These are phyloP conservation scores for Cystobasidiaceae sp. DNA, from an alignment of 1,284 basidiomycete species.

Conservation along the genomic window DNA sequence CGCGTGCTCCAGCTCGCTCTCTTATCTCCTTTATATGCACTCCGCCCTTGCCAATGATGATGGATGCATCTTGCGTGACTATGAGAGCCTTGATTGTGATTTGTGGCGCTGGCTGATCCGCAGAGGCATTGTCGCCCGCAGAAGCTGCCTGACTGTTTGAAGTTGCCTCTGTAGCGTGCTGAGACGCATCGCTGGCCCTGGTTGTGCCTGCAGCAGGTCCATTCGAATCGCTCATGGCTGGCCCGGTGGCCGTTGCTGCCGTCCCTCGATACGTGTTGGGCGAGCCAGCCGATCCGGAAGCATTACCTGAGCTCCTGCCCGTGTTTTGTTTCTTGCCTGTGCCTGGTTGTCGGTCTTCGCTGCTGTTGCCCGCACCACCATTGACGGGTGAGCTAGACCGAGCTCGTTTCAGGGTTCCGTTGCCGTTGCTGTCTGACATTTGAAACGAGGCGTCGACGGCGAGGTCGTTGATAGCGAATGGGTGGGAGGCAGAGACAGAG, in stretches of 20 bases:
- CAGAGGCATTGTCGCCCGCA: conserved; percentile 1
- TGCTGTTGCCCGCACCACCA: not conserved
- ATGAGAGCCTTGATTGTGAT: conserved; percentile 57
- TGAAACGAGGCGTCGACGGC: not conserved
- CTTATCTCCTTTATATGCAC: conserved; percentile 98
- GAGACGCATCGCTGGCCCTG: not conserved
- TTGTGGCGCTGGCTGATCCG: conserved; percentile 12
- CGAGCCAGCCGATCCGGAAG: conserved; percentile 1
- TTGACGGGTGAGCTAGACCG: conserved; percentile 16
- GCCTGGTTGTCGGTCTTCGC: conserved; percentile 4
- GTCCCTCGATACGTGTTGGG: not conserved
- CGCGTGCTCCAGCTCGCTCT: conserved; percentile 91
- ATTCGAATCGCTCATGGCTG: conserved; percentile 1
- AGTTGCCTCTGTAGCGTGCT: not conserved
- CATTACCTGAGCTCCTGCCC: not conserved
- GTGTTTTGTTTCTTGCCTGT: conserved; percentile 28
- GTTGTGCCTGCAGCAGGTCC: not conserved
- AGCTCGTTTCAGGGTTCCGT: conserved; percentile 21
- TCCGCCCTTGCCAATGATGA: conserved; percentile 96
- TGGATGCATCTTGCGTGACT: conserved; percentile 96
- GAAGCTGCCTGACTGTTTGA: not conserved
- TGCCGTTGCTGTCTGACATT: conserved; percentile 23
- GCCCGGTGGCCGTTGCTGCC: not conserved
- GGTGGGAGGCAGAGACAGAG: not conserved
- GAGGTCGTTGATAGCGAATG: not conserved